Evolutionary conservation across 495 filamentous ascomycete genomes (phyloP), one percentile per base, ranked within the genome.

Genomic region (Lasiosphaeriaceae sp.): DNA sequence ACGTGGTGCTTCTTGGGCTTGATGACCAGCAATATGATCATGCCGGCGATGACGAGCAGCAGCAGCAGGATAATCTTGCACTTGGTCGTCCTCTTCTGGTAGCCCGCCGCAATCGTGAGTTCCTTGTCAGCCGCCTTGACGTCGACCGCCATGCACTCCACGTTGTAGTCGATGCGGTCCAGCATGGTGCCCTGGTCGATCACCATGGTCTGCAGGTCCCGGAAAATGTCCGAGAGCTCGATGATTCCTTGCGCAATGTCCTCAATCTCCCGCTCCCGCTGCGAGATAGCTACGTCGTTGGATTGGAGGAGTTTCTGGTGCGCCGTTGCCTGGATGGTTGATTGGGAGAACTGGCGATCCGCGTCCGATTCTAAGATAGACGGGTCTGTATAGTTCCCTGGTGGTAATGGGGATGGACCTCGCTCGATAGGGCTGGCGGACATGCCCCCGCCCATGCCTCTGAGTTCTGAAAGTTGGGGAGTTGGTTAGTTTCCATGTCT

Each of bases 171-270:
- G 65, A 98, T 97, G 35, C 94, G 83, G 73, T 98, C 94, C 21
- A 98, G 83, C 88, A 98, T 91, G 24, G 90, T 97, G 12, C 94
- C 94, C 73, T 98, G 94, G 70, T 98, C 94, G 57, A 98, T 98
- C 54, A 98, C 87, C 92, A 98, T 96, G 20, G 79, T 84, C 66
- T 98, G 95, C 19, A 98, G 74, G 59, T 97, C 95, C 46, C 93
- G 90, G 78, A 98, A 98, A 41, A 98, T 91, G 67, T 96, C 92
- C 1, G 92, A 87, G 2, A 98, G 79, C 61, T 97, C 95, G 64
- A 98, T 96, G 69, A 98, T 96, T 43, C 94, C 94, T 65, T 96
- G 91, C 0, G 94, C 94, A 57, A 98, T 97, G 58, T 96, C 90
- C 57, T 92, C 94, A 72, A 98, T 98, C 67, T 97, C 94, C n/a